Percentiles rank a stretch among this genome's conserved stretches.
Evolutionary conservation across 2,329 filamentous ascomycete genomes (phyloP).

Genomic region (Curvularia hawaiiensis): DNA sequence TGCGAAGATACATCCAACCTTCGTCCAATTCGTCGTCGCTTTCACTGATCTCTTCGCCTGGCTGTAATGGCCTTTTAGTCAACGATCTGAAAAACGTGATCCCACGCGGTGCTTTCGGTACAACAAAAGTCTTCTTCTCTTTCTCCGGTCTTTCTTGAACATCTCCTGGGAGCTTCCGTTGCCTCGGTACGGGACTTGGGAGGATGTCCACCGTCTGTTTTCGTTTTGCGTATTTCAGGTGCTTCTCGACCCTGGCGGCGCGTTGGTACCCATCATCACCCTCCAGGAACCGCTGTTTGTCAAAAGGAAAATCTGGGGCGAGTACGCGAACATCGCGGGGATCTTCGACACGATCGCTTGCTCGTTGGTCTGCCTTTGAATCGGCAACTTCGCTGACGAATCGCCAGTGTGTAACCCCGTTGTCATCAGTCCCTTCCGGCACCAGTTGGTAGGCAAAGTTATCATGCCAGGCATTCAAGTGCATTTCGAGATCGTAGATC

Average conservation of each 20-base stretch:
- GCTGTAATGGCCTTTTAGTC: constrained; percentile 46
- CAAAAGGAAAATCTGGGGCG: constrained; percentile 43
- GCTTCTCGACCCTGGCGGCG: constrained; percentile 16
- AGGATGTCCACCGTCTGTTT: neutral
- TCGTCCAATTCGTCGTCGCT: constrained; percentile 52
- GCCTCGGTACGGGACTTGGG: neutral
- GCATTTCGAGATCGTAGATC: constrained; percentile 40
- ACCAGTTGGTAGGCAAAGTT: constrained; percentile 36
- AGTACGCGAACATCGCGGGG: constrained; percentile 39
- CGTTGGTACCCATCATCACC: constrained; percentile 38
- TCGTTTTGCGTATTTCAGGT: constrained; percentile 1
- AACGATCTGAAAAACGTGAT: constrained; percentile 49
- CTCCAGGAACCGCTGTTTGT: constrained; percentile 41
- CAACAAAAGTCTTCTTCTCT: constrained; percentile 34
- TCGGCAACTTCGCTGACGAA: constrained; percentile 28
- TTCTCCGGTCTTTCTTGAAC: constrained; percentile 21
- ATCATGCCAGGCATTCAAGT: constrained; percentile 44
- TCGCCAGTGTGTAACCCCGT: constrained; percentile 22
- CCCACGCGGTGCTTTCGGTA: constrained; percentile 43
- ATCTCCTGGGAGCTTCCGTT: constrained; percentile 22
- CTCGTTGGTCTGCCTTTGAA: constrained; percentile 25
- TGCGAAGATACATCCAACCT: constrained; percentile 44
- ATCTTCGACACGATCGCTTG: constrained; percentile 33
- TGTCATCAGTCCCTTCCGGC: constrained; percentile 11
- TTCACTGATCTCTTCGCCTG: constrained; percentile 49